Conservation (phyloP, 2,329 filamentous ascomycete species). For the Scytalidium lignicola region DNA sequence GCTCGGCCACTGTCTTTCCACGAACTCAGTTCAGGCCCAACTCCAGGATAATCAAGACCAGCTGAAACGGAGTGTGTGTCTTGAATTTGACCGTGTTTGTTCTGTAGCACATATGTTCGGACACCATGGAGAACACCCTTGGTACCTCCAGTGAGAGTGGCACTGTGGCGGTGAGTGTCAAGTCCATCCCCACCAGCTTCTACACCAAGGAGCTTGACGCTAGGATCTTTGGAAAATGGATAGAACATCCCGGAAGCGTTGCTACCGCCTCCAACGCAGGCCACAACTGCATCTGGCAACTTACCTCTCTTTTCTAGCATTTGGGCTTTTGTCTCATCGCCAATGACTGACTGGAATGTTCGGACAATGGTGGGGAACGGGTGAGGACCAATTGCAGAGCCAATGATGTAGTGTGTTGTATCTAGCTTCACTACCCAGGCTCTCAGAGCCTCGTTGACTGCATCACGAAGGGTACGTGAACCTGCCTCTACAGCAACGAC, state of each 20-base stretch:
- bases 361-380: slow-evolving; percentile 97
- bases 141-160: slow-evolving; percentile 78
- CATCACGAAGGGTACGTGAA: slow-evolving; percentile 74
- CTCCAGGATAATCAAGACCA: slow-evolving; percentile 93
- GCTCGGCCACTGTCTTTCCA: slow-evolving; percentile 93
- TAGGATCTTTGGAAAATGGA: slow-evolving; percentile 80
- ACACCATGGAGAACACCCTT: slow-evolving; percentile 96
- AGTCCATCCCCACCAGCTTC: slow-evolving; percentile 93
- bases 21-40: slow-evolving; percentile 82
- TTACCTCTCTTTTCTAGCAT: slow-evolving; percentile 81
- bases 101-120: slow-evolving; percentile 90
- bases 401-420: slow-evolving; percentile 97
- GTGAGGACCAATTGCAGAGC: slow-evolving; percentile 93
- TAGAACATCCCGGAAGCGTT: slow-evolving; percentile 99
- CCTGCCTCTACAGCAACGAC: slow-evolving; percentile 93
- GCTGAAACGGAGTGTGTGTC: slow-evolving; percentile 97
- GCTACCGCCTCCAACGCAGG: slow-evolving; percentile 91
- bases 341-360: slow-evolving; percentile 96
- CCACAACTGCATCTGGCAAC: slow-evolving; percentile 91
- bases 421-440: slow-evolving; percentile 91
- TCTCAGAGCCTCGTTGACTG: slow-evolving; percentile 92
- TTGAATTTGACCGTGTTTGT: slow-evolving; percentile 85
- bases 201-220: slow-evolving; percentile 85
- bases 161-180: slow-evolving; percentile 79
- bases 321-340: slow-evolving; percentile 88